These are phyloP conservation scores for Globisporangium barbulae DNA, from an alignment of 352 stramenopile species.

Conservation along the genomic window DNA sequence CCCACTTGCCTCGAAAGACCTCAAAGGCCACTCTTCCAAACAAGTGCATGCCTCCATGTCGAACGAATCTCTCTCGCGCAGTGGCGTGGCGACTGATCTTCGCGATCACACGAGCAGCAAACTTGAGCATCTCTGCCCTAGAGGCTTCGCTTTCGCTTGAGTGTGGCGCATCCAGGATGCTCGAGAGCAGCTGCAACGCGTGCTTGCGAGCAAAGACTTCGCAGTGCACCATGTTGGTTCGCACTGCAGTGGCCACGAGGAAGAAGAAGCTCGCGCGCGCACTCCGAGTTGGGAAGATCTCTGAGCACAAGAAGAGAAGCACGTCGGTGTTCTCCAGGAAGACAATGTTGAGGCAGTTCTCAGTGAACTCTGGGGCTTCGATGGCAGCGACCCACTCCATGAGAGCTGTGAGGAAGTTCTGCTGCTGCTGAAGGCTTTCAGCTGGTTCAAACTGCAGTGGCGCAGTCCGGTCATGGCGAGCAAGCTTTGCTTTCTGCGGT, in stretches of 20 bases:
- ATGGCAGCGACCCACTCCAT: constrained; percentile 32
- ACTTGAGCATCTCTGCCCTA: constrained; percentile 19
- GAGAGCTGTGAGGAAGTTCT: constrained; percentile 27
- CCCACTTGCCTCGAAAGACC: constrained; percentile 7
- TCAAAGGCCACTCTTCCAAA: constrained; percentile 23
- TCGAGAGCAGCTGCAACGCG: constrained; percentile 13
- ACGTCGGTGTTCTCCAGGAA: constrained; percentile 32
- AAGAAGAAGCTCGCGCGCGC: constrained; percentile 22
- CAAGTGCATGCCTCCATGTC: constrained; percentile 22
- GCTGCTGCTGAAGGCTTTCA: neutral
- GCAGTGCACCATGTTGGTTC: constrained; percentile 29
- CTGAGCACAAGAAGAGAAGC: constrained; percentile 20
- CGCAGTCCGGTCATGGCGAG: neutral
- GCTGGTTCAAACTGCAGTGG: neutral
- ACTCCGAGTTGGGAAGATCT: constrained; percentile 20
- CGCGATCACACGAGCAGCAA: constrained; percentile 22
- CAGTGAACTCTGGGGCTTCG: constrained; percentile 24
- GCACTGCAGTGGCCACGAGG: constrained; percentile 22
- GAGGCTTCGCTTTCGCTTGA: constrained; percentile 7
- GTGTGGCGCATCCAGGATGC: constrained; percentile 5
- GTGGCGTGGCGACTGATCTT: constrained; percentile 23
- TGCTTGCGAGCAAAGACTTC: constrained; percentile 27
- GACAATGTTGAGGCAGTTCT: constrained; percentile 31
- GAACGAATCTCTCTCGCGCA: constrained; percentile 21
- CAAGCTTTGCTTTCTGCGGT: neutral